Evolutionary conservation across 208 protist genomes (phyloP).

Genomic region (Spongospora subterranea): DNA sequence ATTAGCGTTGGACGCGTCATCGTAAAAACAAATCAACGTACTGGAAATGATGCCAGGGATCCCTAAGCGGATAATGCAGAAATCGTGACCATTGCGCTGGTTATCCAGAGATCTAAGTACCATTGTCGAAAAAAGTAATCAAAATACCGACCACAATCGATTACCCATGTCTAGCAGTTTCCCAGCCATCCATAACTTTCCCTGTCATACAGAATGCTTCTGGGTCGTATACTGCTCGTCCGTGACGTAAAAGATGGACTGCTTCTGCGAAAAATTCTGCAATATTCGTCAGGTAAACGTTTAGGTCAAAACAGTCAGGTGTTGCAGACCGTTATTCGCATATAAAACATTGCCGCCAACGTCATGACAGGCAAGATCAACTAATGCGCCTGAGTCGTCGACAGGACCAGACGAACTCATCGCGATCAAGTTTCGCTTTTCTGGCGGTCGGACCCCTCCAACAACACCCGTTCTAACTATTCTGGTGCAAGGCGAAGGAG

Average conservation of each 20-base stretch:
- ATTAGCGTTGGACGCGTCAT: neutral
- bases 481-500: too few relatives aligned
- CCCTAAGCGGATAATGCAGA: conserved; percentile 27
- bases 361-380: neutral
- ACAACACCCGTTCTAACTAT: too few relatives aligned
- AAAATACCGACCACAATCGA: neutral
- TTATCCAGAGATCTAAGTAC: neutral
- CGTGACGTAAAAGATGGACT: neutral
- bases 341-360: conserved; percentile 45
- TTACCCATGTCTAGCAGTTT: conserved; percentile 41
- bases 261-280: conserved; percentile 29
- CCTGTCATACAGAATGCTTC: neutral
- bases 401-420: too few relatives aligned
- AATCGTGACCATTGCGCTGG: neutral
- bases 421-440: too few relatives aligned
- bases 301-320: neutral
- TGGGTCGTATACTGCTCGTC: neutral
- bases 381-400: neutral
- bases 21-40: neutral
- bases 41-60: conserved; percentile 10
- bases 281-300: neutral
- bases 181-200: conserved; percentile 42
- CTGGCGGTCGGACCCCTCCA: too few relatives aligned
- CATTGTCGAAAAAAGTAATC: neutral
- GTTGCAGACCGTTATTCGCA: neutral